Evolutionary conservation across 2,329 filamentous ascomycete species (phyloP), one percentile per base, ranked within the genome.

Genomic region (Calonectria pauciramosa): DNA sequence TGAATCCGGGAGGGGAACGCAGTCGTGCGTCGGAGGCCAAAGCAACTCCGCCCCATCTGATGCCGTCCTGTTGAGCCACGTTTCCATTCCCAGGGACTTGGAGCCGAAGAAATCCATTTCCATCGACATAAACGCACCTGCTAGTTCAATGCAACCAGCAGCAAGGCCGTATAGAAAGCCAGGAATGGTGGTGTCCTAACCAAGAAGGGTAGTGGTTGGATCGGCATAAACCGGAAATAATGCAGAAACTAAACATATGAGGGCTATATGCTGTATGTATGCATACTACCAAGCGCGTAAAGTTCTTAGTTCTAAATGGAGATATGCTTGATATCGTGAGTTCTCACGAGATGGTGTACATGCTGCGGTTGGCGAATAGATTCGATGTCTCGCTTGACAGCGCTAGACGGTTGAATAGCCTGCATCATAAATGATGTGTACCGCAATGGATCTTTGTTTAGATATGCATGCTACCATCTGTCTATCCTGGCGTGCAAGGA

Each of bases 51-150:
- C 38, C 30, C 59, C 68, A 52, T 72, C 47, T 70, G 65, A 52
- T 70, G 67, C 63, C 52, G 52, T 71, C 20, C 51, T 64, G 36
- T 65, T 71, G 72, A 71, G 72, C 64, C 73, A 75, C 70, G 51
- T 75, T 71, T 71, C 59, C 73, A 71, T 68, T 72, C 38, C 73
- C 75, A 71, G 73, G 51, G 69, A 68, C 68, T 69, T 70, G 73
- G 70, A 71, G 68, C 64, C 65, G 59, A 74, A 49, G 51, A 32
- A 71, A 67, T 59, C 68, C 70, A 71, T 64, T 69, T 28, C 63
- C 36, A 32, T 54, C 26, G 32, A 34, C 47, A 30, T 47, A 71
- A 52, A 54, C 56, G 65, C 54, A 54, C 63, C 20, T 30, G 26
- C 32, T 68, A 51, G 51, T 38, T 56, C 52, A 28, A 68, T 65